These are phyloP conservation scores for Cercospora beticola DNA, from an alignment of 2,329 filamentous ascomycete species.

Conservation along the genomic window DNA sequence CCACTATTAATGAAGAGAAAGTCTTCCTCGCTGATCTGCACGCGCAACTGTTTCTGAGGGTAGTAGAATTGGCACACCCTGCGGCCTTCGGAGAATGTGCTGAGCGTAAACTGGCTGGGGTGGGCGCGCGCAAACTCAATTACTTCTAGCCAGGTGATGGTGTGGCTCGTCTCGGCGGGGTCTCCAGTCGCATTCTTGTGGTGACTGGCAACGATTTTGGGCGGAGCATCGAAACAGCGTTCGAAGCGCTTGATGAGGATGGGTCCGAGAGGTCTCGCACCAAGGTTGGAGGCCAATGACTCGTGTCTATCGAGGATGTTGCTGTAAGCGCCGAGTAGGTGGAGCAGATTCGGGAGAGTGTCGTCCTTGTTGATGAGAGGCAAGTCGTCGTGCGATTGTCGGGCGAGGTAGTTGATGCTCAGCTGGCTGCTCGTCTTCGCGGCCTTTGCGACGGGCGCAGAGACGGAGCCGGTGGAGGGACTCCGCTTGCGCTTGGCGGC, in stretches of 20 bases:
- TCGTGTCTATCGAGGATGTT: slow-evolving; percentile 82
- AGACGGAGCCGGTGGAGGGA: slow-evolving; percentile 37
- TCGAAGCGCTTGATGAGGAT: slow-evolving; percentile 85
- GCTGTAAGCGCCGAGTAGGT: slow-evolving; percentile 77
- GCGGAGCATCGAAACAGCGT: slow-evolving; percentile 78
- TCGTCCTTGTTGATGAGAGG: slow-evolving; percentile 65
- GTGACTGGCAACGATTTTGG: slow-evolving; percentile 63
- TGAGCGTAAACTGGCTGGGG: slow-evolving; percentile 73
- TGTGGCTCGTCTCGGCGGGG: slow-evolving; percentile 40
- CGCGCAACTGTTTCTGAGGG: slow-evolving; percentile 69
- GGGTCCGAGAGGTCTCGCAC: slow-evolving; percentile 77
- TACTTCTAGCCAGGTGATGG: slow-evolving; percentile 78
- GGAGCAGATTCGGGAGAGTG: slow-evolving; percentile 70
- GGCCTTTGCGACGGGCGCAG: slow-evolving; percentile 25
- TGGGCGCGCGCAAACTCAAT: slow-evolving; percentile 80
- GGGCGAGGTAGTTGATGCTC: slow-evolving; percentile 67
- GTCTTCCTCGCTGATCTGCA: slow-evolving; percentile 86
- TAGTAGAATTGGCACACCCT: slow-evolving; percentile 74
- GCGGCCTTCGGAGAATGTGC: slow-evolving; percentile 65
- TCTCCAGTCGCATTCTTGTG: slow-evolving; percentile 40
- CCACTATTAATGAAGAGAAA: slow-evolving; percentile 81
- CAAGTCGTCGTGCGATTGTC: slow-evolving; percentile 61
- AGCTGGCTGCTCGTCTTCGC: slow-evolving; percentile 59
- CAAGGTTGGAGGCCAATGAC: slow-evolving; percentile 80
- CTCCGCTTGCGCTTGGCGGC: slow-evolving; percentile 50